Conservation (phyloP, 257 asterid species). For the Solanum appendiculatum region DNA sequence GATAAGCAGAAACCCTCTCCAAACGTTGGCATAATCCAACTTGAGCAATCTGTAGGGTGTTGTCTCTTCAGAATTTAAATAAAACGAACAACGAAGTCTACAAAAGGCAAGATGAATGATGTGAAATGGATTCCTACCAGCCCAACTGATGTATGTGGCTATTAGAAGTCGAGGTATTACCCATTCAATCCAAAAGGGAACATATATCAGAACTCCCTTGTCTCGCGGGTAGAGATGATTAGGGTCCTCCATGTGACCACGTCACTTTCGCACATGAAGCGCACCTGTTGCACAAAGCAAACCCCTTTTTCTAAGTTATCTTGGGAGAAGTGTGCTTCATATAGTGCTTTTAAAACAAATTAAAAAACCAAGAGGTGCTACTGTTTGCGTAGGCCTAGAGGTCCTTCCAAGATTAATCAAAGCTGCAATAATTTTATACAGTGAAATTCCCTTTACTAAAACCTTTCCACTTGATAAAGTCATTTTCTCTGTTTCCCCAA, state of each 20-base stretch:
- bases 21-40: neutral
- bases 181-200: neutral
- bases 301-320: neutral
- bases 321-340: neutral
- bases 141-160: neutral
- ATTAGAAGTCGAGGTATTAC: neutral
- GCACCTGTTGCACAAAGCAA: neutral
- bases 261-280: neutral
- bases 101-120: neutral
- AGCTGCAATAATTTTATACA: neutral
- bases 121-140: neutral
- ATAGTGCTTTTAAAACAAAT: neutral
- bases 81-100: neutral
- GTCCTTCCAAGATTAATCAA: neutral
- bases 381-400: neutral
- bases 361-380: neutral
- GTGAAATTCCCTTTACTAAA: neutral
- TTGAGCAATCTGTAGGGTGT: neutral
- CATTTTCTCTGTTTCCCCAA: neutral
- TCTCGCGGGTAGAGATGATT: neutral
- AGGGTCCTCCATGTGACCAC: neutral
- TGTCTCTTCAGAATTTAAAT: neutral
- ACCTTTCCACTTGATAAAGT: neutral
- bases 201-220: neutral
- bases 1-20: neutral